phyloP scores from a whole-genome alignment of 192 early-diverging fungal species.

The Backusella macrospora region DNA sequence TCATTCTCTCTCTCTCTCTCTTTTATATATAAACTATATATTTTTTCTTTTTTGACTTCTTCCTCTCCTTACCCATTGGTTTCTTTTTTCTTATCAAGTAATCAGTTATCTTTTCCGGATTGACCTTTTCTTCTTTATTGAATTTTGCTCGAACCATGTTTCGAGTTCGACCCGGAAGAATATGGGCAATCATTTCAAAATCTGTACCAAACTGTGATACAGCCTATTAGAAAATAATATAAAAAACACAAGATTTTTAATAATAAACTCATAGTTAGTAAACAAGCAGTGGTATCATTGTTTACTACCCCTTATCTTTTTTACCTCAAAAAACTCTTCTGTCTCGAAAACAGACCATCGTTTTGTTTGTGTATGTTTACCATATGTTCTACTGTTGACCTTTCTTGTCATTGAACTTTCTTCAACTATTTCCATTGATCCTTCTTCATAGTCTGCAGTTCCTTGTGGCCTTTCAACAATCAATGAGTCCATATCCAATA shows the following conservation, averaged over 20 bases:
- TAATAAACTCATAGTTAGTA: not conserved
- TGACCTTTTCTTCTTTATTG: constrained; percentile 31
- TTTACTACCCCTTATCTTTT: not conserved
- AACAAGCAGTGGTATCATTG: not conserved
- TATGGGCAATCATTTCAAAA: constrained; percentile 38
- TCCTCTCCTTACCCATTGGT: constrained; percentile 24
- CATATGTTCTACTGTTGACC: constrained; percentile 32
- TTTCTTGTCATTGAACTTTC: constrained; percentile 28
- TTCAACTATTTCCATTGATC: constrained; percentile 36
- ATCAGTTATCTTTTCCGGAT: constrained; percentile 33
- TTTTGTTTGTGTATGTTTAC: constrained; percentile 10
- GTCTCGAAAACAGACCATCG: constrained; percentile 34
- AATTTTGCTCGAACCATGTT: constrained; percentile 38
- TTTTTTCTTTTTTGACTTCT: too few species aligned
- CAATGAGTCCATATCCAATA: constrained; percentile 36
- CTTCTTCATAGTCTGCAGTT: not conserved
- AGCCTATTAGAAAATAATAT: constrained; percentile 21
- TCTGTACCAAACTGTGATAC: constrained; percentile 42
- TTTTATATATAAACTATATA: not conserved
- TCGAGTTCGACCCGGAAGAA: constrained; percentile 32
- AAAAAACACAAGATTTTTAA: not conserved
- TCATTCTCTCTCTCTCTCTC: too few species aligned
- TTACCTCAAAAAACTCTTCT: constrained; percentile 36
- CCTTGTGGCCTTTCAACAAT: constrained; percentile 19
- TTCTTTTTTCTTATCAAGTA: constrained; percentile 32